Evolutionary conservation across 2,329 filamentous ascomycete species (phyloP), one percentile per base, ranked within the genome.

Genomic region (Stagonosporopsis rhizophila): DNA sequence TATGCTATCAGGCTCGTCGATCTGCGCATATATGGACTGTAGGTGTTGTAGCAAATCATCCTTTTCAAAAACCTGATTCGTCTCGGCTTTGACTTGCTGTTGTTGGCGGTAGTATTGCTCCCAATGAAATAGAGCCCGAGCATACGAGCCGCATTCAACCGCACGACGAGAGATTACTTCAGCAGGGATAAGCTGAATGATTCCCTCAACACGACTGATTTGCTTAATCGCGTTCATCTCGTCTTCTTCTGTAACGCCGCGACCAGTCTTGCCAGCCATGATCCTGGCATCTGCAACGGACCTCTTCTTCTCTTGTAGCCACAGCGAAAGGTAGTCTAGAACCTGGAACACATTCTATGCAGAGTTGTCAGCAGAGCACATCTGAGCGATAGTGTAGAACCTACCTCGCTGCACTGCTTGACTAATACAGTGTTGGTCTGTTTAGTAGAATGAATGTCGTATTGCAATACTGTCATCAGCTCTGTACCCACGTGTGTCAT

Each of bases 1-100:
- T 30, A 99, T 88, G 1, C 94, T 93, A 75, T 99, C 95, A 0
- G 95, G 96, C 67, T 99, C 95, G 69, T 99, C 95, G 58, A 99
- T 98, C 66, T 97, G 90, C 1, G 92, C 91, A 75, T 99, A 99
- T 17, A 99, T 96, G 49, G 94, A 88, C 70, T 98, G 94, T 22
- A 99, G 80, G 58, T 88, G 86, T 64, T 92, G 86, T 57, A 96
- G 85, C 4, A 95, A 81, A 22, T 86, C 82, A 49, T 89, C 82
- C 41, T 82, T 72, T 44, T 81, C 82, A 12, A 71, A 62, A 20
- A 86, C 83, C 2, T 82, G 80, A 1, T 79, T 75, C 1, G 81
- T 80, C 23, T 79, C 75, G 23, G 65, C 69, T 56, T 75, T 78
- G n/a, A 71, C 67, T 46, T 74, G 78, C 52, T 61, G 61, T 40